Evolutionary conservation across 352 stramenopile species (phyloP).

Genomic region (Globisporangium spinosum): DNA sequence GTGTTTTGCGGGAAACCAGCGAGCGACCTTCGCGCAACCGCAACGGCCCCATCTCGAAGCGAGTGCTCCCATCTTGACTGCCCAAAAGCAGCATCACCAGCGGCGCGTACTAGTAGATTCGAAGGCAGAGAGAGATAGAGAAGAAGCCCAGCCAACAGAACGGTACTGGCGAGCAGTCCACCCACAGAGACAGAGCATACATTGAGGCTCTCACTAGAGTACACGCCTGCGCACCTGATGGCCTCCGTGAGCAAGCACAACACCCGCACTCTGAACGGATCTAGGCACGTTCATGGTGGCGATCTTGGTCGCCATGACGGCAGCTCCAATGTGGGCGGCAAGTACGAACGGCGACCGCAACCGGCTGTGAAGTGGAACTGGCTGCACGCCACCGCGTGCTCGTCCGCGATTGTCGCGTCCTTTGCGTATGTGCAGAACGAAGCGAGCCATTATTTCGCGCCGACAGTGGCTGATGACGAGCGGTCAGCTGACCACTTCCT

Average conservation of each 20-base stretch:
- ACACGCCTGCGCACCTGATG: neutral
- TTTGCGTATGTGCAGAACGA: constrained; percentile 66
- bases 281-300: neutral
- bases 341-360: constrained; percentile 6
- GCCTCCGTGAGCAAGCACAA: constrained; percentile 1
- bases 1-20: neutral
- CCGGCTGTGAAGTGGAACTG: constrained; percentile 58
- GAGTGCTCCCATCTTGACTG: neutral
- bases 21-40: constrained; percentile 12
- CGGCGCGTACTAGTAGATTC: neutral
- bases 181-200: neutral
- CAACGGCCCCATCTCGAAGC: neutral
- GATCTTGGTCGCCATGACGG: neutral
- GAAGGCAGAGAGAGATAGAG: neutral
- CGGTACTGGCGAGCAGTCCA: neutral
- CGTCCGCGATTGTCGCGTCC: constrained; percentile 59
- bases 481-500: neutral
- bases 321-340: neutral
- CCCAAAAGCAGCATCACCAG: neutral
- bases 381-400: constrained; percentile 68
- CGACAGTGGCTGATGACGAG: neutral
- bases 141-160: neutral
- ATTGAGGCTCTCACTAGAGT: neutral
- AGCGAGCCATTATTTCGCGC: constrained; percentile 36
- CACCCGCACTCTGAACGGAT: neutral